Percentiles rank a stretch among this genome's conserved stretches.
Evolutionary conservation across 179 eudicot genomes (phyloP).

Genomic region (Amaranthus tricolor): DNA sequence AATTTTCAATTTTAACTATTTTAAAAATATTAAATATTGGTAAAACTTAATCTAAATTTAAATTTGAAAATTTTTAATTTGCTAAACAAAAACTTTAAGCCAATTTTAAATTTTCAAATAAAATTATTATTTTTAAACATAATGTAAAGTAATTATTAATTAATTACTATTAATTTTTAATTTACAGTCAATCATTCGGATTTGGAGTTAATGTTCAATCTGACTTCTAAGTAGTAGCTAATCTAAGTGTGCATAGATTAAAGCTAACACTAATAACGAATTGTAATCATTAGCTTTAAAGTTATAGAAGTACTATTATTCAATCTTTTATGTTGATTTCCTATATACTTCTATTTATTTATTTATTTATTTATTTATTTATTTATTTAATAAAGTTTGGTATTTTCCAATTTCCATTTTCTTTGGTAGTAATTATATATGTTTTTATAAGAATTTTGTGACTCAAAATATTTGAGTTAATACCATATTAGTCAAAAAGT

Average conservation of each 20-base stretch:
- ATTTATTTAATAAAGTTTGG: background rate
- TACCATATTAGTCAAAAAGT: background rate
- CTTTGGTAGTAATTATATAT: background rate
- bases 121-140: no score
- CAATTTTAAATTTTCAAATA: no score
- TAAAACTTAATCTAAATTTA: no score
- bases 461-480: background rate
- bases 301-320: slow-evolving; percentile 1
- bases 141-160: background rate
- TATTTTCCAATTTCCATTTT: background rate
- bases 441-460: background rate
- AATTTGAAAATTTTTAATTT: no score
- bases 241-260: slow-evolving; percentile 17
- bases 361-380: background rate
- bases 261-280: background rate
- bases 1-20: no score
- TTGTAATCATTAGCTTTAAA: background rate
- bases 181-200: background rate
- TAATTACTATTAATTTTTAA: background rate
- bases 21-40: no score
- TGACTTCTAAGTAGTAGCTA: background rate
- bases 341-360: background rate
- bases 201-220: background rate
- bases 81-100: no score
- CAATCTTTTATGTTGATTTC: background rate